These are phyloP conservation scores for Globisporangium yorkense DNA, from an alignment of 352 stramenopile genomes.

Conservation along the genomic window DNA sequence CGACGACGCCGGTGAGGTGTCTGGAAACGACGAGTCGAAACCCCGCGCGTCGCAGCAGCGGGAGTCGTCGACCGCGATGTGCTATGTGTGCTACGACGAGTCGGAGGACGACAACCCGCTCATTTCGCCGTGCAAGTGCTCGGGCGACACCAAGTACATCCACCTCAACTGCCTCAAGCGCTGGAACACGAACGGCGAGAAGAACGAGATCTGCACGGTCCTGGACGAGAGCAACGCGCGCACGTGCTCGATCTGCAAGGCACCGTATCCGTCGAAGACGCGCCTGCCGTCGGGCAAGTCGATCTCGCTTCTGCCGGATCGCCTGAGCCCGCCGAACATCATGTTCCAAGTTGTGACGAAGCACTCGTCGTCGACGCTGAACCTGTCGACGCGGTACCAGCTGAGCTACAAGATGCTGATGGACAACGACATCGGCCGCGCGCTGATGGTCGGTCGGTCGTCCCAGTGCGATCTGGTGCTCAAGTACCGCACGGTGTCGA, in stretches of 20 bases:
- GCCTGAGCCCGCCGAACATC: conserved; percentile 69
- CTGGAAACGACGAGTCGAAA: conserved; percentile 81
- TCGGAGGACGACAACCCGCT: conserved; percentile 87
- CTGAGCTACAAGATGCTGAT: conserved; percentile 91
- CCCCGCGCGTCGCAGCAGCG: conserved; percentile 59
- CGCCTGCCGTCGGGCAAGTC: conserved; percentile 64
- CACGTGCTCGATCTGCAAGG: conserved; percentile 85
- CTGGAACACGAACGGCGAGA: conserved; percentile 91
- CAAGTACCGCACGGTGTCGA: conserved; percentile 94
- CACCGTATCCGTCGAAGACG: conserved; percentile 78
- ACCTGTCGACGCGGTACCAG: conserved; percentile 82
- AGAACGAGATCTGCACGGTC: conserved; percentile 87
- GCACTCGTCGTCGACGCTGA: conserved; percentile 78
- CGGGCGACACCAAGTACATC: conserved; percentile 94
- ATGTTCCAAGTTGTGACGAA: conserved; percentile 89
- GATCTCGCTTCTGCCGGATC: conserved; percentile 70
- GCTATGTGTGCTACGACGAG: conserved; percentile 87
- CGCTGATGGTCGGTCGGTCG: conserved; percentile 90
- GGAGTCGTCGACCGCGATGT: conserved; percentile 77
- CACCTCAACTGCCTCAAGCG: conserved; percentile 94
- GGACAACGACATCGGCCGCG: conserved; percentile 87
- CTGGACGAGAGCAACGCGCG: conserved; percentile 79
- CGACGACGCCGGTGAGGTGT: conserved; percentile 77
- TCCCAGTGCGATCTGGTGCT: conserved; percentile 93
- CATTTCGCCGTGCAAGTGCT: conserved; percentile 94